Base-by-base conservation (phyloP, 805 yeast genomes). In the Suhomyces emberorum region DNA sequence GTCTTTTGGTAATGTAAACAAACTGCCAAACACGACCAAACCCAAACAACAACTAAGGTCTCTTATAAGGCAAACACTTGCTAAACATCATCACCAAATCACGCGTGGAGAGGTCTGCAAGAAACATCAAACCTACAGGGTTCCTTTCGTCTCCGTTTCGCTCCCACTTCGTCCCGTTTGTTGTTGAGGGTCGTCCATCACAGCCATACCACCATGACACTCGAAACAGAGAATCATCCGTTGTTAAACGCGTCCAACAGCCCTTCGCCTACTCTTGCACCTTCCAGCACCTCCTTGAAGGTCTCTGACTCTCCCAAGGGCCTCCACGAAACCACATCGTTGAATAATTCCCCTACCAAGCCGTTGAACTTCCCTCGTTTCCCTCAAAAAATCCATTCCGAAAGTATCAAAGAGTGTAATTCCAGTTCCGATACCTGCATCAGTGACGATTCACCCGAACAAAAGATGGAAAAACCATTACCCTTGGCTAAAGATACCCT, bases 351-450 rank as follows among this genome's bases (percentile, higher is more conserved):
- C 4, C 68, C 67, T 12, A 55, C 59, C 6, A 61, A 61, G 35
- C 67, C 69, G 7, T 51, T 62, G 17, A 57, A 57, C 21, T 59
- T 53, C 37, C 58, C 57, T 18, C 41, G 46, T 20, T 31, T 38
- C 25, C 21, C 41, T 19, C 30, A 15, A 34, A 23, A 38, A 32
- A 24, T 34, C 30, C 31, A 27, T 15, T 15, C 27, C 22, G 42
- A 39, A 19, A 28, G 37, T n/a, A 30, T 38, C 26, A 54, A 52
- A 32, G 70, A 64, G 30, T 57, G 57, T 37, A 63, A 60, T 42
- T 67, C 72, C 5, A 56, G 65, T 34, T 61, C 71, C 3, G 74
- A 68, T 34, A 68, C 74, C 7, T 67, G 55, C 30, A 63, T 62
- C 14, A 63, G 69, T 42, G 69, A 65, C 17, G 55, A 49, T 14